Evolutionary conservation across 2,329 filamentous ascomycete species (phyloP).

Genomic region (Calycina marina): DNA sequence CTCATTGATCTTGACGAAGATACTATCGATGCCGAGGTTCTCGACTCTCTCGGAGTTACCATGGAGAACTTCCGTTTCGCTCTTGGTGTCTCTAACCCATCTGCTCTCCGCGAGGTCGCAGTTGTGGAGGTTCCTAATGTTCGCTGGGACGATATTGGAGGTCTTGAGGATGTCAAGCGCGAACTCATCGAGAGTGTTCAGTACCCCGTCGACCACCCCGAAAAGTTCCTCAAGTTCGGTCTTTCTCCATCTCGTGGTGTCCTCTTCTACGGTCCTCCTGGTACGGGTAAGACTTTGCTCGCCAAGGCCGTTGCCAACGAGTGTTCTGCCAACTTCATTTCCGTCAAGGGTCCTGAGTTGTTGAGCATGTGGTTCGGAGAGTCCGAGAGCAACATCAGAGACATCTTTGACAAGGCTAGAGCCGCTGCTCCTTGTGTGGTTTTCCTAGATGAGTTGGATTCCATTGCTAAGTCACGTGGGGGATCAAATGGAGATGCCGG

Average conservation of each 20-base stretch:
- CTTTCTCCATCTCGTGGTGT: slow-evolving; percentile 96
- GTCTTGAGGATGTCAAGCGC: slow-evolving; percentile 95
- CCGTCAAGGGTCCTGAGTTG: slow-evolving; percentile 94
- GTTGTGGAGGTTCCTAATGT: slow-evolving; percentile 99
- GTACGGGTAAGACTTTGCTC: slow-evolving; percentile 99
- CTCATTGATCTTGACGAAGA: slow-evolving; percentile 98
- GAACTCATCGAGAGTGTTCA: slow-evolving; percentile 98
- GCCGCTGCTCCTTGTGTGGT: slow-evolving; percentile 96
- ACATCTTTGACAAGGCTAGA: slow-evolving; percentile 99
- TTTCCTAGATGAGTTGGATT: slow-evolving; percentile 97
- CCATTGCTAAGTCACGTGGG: slow-evolving; percentile 98
- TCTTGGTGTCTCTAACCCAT: slow-evolving; percentile 95
- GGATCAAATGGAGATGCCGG: slow-evolving; percentile 92
- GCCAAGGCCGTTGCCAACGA: slow-evolving; percentile 99
- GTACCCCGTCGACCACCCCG: slow-evolving; percentile 97
- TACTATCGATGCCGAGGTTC: slow-evolving; percentile 94
- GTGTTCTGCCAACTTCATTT: slow-evolving; percentile 99
- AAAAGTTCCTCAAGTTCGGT: slow-evolving; percentile 99
- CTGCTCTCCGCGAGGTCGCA: slow-evolving; percentile 93
- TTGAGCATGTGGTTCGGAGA: slow-evolving; percentile 99
- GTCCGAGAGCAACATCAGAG: slow-evolving; percentile 98
- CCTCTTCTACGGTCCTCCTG: slow-evolving; percentile 94
- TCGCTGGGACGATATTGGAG: slow-evolving; percentile 99
- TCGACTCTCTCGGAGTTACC: slow-evolving; percentile 94
- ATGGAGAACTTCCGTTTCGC: slow-evolving; percentile 99